Base-by-base conservation (phyloP, 441 rosid genomes). In the Metrosideros polymorpha region DNA sequence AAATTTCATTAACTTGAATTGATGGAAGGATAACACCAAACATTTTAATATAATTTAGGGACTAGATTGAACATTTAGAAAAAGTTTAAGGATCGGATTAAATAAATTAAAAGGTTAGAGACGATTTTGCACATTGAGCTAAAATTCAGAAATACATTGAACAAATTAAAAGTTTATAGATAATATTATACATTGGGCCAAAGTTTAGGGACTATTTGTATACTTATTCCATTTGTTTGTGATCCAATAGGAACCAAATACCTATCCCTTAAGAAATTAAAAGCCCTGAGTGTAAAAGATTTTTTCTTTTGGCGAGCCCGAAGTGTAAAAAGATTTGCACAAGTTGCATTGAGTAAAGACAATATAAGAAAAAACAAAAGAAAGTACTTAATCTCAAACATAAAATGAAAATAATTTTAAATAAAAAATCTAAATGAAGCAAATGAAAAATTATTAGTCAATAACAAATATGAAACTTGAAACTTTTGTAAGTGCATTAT, bases 181-280 rank as follows among this genome's bases (percentile, higher is more conserved):
- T 7, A 0, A 7, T 0, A 14, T 59, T 30, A 7, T 4, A 59
- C 2, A 7, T 61, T 0, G 3, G 1, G 1, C 22, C 17, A 30
- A 61, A 61, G 7, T 61, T 29, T 0, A 30, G 0, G 32, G 2
- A 57, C 5, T 2, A 3, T 57, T 57, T 30, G 22, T 59, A 14
- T 29, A 61, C 14, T 61, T 3, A 61, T 61, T 7, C 9, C 9
- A 7, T 15, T 61, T 61, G 15, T 29, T 61, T 61, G 71, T 29
- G 71, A 30, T 57, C 39, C 39, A 7, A 61, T 0, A 3, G 0
- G 10, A 61, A 2, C 39, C 32, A 57, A n/a, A 27, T n/a, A n/a
- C 63, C 1, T 13, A n/a, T 57, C 39, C 10, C 19, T 61, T 12
- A 30, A 15, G 0, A 39, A 39, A 61, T 61, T 61, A 29, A 29